phyloP scores from a whole-genome alignment of 495 filamentous ascomycete species.

The Penicillium lagena region DNA sequence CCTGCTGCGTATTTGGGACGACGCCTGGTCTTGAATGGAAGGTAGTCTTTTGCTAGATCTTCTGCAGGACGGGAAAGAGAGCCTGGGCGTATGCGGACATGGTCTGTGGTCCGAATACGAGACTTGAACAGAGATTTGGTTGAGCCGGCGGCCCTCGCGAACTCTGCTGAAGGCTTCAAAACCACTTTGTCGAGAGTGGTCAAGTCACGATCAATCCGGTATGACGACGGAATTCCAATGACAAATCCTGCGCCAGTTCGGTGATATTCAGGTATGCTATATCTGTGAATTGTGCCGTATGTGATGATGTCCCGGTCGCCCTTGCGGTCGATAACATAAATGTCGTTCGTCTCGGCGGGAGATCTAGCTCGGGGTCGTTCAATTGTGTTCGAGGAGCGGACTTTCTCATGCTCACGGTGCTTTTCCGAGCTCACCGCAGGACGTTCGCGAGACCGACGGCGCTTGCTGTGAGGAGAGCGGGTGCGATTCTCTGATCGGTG shows the following conservation, averaged over 20 bases:
- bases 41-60: conserved; percentile 27
- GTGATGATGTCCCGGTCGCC: conserved; percentile 56
- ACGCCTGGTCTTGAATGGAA: conserved; percentile 32
- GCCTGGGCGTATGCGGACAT: conserved; percentile 12
- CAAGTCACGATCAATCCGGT: conserved; percentile 45
- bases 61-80: too few species aligned
- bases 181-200: too few species aligned
- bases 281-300: conserved; percentile 57
- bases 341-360: conserved; percentile 1
- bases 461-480: not conserved
- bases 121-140: not conserved
- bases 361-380: too few species aligned
- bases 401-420: too few species aligned
- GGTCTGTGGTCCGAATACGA: conserved; percentile 5
- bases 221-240: conserved; percentile 41
- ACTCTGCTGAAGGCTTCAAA: too few species aligned
- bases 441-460: not conserved
- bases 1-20: conserved; percentile 8
- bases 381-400: too few species aligned
- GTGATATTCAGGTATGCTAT: conserved; percentile 52
- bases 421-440: not conserved
- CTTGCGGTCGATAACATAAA: conserved; percentile 46
- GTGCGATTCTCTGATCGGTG: too few species aligned
- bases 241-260: conserved; percentile 54
- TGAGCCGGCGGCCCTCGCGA: not conserved